Base-by-base conservation (phyloP, 257 asterid genomes). In the Nicotiana attenuata region DNA sequence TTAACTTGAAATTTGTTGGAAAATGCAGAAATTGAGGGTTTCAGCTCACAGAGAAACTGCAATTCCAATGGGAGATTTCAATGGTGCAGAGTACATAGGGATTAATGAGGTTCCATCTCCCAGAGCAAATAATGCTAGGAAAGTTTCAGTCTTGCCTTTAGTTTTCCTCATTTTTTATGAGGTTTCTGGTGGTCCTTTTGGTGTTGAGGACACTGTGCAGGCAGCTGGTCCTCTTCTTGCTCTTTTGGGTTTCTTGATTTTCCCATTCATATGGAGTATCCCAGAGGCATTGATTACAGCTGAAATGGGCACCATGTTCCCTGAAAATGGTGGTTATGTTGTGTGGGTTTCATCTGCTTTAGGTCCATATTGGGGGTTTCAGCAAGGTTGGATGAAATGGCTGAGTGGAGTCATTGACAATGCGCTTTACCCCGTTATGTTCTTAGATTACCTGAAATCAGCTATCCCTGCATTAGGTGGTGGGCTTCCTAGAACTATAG, bases 181-280 rank as follows among this genome's bases (percentile, higher is more conserved):
- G 63, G 80, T 75, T 24, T 75, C 80, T 75, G 80, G 80, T 75
- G 80, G 80, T 75, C 63, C 80, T 75, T 75, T 75, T 75, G 80
- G 80, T 50, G 63, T 75, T 75, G 80, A 75, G 80, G 80, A 50
- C 63, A 50, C 63, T 75, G 80, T 75, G 80, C 38, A 29, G 24
- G 80, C 63, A 24, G 63, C 80, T 75, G 80, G 80, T 75, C 80
- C 80, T 75, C 80, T 75, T 75, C 80, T 75, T 75, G 26, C 80
- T 75, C 80, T 75, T 50, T 75, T 75, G 38, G 80, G 80, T 14
- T 75, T 50, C 80, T 75, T 75, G 80, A 20, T 75, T 50, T 75
- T 75, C 80, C 80, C 80, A 50, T 45, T 75, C 41, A 50, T 75
- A 75, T 75, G 80, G 80, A 75, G 80, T 75, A 13, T 75, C 26